A percentile compares a stretch with the other conserved stretches of the same genome.
Evolutionary conservation across 345 rosid genomes (phyloP).

Genomic region (Ricinus communis): DNA sequence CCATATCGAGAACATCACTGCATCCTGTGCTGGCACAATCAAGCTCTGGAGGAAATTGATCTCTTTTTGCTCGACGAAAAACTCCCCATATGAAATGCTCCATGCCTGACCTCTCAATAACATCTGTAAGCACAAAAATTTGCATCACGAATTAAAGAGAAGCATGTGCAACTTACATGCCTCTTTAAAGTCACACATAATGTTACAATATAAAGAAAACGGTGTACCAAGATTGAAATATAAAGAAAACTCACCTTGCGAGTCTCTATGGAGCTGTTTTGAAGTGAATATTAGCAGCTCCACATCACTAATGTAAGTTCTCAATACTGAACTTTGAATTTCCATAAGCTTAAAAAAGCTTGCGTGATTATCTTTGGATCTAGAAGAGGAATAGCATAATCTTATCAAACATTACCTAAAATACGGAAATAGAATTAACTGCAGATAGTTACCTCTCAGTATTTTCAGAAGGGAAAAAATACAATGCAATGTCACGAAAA

Average conservation of each 20-base stretch:
- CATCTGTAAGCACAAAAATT: constrained; percentile 21
- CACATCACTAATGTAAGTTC: constrained; percentile 40
- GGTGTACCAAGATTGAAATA: too few species aligned
- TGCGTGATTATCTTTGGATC: constrained; percentile 31
- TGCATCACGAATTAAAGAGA: constrained; percentile 6
- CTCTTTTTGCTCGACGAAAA: constrained; percentile 20
- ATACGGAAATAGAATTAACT: not conserved
- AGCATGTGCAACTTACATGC: not conserved
- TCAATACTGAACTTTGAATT: constrained; percentile 38
- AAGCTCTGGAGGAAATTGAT: constrained; percentile 12
- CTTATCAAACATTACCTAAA: not conserved
- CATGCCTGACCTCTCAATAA: constrained; percentile 21
- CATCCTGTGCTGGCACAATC: constrained; percentile 1
- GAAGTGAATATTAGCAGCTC: constrained; percentile 67
- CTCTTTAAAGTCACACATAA: too few species aligned
- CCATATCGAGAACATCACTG: constrained; percentile 30
- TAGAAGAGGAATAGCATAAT: constrained; percentile 11
- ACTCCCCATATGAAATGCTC: constrained; percentile 46
- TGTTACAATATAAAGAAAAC: too few species aligned
- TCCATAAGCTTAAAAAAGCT: constrained; percentile 40
- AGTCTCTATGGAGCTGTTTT: constrained; percentile 42
- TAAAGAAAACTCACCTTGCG: constrained; percentile 60
- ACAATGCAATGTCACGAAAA: constrained; percentile 47
- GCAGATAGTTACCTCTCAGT: constrained; percentile 43
- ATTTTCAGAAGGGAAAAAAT: constrained; percentile 47